Conservation (phyloP, 768 basidiomycete genomes). For the Lactarius pseudohatsudake region DNA sequence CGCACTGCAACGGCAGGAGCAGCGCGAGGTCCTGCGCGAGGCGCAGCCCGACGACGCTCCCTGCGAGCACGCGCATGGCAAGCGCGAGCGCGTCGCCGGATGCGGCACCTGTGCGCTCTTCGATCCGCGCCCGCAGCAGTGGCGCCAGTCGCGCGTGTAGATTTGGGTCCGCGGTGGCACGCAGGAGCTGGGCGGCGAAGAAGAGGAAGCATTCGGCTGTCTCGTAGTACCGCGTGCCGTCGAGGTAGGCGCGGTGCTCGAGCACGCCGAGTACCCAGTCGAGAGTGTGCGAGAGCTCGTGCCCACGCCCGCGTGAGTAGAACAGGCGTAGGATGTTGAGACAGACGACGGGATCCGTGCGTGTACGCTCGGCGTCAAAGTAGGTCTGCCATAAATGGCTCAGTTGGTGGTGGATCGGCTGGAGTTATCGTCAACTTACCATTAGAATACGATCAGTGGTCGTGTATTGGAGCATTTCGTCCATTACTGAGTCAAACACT, state of each 20-base stretch:
- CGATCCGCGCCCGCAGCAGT: slow-evolving; percentile 45
- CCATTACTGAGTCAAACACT: slow-evolving; percentile 46
- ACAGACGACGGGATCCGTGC: slow-evolving; percentile 55
- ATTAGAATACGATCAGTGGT: slow-evolving; percentile 49
- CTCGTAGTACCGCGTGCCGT: slow-evolving; percentile 56
- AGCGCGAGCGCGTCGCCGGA: slow-evolving; percentile 54
- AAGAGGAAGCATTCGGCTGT: slow-evolving; percentile 54
- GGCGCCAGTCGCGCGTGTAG: slow-evolving; percentile 42
- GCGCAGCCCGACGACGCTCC: slow-evolving; percentile 41
- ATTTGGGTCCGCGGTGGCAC: slow-evolving; percentile 34
- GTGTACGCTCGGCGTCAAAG: slow-evolving; percentile 50
- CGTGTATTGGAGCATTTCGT: slow-evolving; percentile 55
- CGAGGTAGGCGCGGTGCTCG: slow-evolving; percentile 51
- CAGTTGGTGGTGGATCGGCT: neutral
- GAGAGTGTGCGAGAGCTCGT: slow-evolving; percentile 45
- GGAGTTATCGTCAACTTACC: slow-evolving; percentile 23
- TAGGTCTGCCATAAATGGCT: slow-evolving; percentile 43
- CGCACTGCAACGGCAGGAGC: slow-evolving; percentile 49
- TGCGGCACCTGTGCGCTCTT: slow-evolving; percentile 48
- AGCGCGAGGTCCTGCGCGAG: slow-evolving; percentile 46
- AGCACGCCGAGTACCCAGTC: slow-evolving; percentile 53
- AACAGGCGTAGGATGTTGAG: slow-evolving; percentile 52
- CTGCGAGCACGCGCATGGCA: slow-evolving; percentile 54
- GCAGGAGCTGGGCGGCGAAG: slow-evolving; percentile 49
- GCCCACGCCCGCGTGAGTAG: slow-evolving; percentile 48